Base-by-base conservation (phyloP, 179 eudicot species). In the Pouteria campechiana region DNA sequence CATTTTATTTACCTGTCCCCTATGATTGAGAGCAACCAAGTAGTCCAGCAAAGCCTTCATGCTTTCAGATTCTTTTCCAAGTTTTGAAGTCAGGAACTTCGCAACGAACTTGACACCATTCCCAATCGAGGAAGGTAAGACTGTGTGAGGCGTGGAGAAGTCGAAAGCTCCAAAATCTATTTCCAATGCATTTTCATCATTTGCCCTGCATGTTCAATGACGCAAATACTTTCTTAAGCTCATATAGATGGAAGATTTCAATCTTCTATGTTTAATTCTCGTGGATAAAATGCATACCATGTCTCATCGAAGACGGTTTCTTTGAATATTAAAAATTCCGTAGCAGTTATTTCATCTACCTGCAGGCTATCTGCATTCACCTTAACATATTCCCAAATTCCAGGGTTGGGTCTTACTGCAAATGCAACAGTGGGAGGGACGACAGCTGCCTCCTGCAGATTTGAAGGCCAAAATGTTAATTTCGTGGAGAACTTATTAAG, bases 81-180 rank as follows among this genome's bases (percentile, higher is more conserved):
- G 60, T 45, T 58, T 73, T 17, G 87, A 59, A 48, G 87, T 60
- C 39, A 73, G 61, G 64, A 74, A 76, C 65, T 74, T 87, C 6
- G 96, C 64, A 16, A 75, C 32, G 58, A 60, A 90, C 23, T 50
- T 54, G 40, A 87, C 31, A 34, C 99, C 99, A 20, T 78, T 73
- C 50, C 99, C 99, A 31, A 92, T 75, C 0, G 96, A 87, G 37
- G 92, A 73, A 6, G 96, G 61, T 36, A 87, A 72, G 32, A 70
- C 57, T 37, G 80, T 65, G 44, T 41, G 67, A n/a, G 92, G 94
- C 14, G 58, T 64, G 28, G 63, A 48, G 38, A 63, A 61, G 13
- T 82, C 89, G 34, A 59, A 68, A 37, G 94, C 94, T 52, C 89
- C 99, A 59, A 87, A 82, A 65, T 92, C 96, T 28, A 92, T 51